Base-by-base conservation (phyloP, 1,284 basidiomycete species). In the Ganoderma lucidum region DNA sequence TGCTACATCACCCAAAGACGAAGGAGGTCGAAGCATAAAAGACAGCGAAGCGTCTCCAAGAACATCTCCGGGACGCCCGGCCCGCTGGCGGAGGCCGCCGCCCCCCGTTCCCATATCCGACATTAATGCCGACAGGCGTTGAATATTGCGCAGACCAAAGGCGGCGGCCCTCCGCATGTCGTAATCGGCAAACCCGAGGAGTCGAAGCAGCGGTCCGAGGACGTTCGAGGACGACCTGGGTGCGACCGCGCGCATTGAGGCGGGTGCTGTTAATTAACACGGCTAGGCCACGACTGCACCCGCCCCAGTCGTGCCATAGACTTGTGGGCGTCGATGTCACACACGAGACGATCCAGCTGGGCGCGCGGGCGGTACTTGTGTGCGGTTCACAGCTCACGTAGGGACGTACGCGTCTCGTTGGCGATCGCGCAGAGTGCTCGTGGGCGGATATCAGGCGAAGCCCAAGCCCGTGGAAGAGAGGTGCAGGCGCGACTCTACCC, bases 281-380 rank as follows among this genome's bases (percentile, higher is more conserved):
- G 53, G 53, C 6, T 19, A 17, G 32, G 9, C 53, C 53, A 56
- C 17, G 30, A 56, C 53, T 56, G 30, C 53, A 56, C 30, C 53
- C 53, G 53, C 15, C 30, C 30, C 15, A 56, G 53, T 32, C 53
- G 28, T 56, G 53, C 53, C 48, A 51, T 12, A 70, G 62, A 59
- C 56, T 70, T 70, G 69, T 70, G 69, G 69, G 69, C 60, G 69
- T 67, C 69, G 63, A 66, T 67, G 69, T 66, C 65, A 60, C 66
- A 35, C 48, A 12, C 48, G 9, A 51, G 53, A 23, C 69, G 42
- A 35, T 30, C 63, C 62, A 39, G 58, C 23, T 23, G 23, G 23
- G 23, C 23, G 23, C 23, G 39, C 64, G 35, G 28, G 35, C 23
- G 48, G 51, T 35, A 45, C 10, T 23, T n/a, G 41, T 39, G 14